Percentiles rank a stretch among this genome's conserved stretches.
phyloP scores from a whole-genome alignment of 163 green algal species.

The Picocystis sp. region DNA sequence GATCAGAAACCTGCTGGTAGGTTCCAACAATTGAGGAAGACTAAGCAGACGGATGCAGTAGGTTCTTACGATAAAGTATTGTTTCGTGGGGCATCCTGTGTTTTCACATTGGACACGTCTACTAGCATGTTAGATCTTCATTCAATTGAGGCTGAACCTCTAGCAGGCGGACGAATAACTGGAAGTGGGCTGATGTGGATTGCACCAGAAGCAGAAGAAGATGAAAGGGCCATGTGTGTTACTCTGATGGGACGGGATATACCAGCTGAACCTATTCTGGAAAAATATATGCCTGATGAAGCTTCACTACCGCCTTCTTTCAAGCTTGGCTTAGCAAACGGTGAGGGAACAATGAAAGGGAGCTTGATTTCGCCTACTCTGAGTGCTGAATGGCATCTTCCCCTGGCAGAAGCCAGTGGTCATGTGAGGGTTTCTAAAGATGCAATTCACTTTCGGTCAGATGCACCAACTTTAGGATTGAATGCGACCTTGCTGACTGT shows the following conservation, averaged over 20 bases:
- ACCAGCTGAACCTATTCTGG: conserved; percentile 30
- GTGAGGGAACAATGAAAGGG: conserved; percentile 41
- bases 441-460: conserved; percentile 3
- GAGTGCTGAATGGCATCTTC: conserved; percentile 18
- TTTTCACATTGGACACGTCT: conserved; percentile 74
- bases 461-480: conserved; percentile 2
- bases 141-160: conserved; percentile 37
- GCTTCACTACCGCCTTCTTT: conserved; percentile 23
- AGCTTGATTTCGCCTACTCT: conserved; percentile 44
- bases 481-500: conserved; percentile 3
- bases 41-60: neutral
- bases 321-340: conserved; percentile 24
- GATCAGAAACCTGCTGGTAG: too few relatives aligned
- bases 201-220: conserved; percentile 33
- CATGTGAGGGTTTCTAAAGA: conserved; percentile 11
- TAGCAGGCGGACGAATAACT: conserved; percentile 40
- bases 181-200: conserved; percentile 52
- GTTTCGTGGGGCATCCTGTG: conserved; percentile 20
- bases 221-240: conserved; percentile 45
- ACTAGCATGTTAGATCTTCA: conserved; percentile 59
- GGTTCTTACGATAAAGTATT: conserved; percentile 66
- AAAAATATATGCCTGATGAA: conserved; percentile 36
- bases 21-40: too few relatives aligned
- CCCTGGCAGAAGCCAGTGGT: conserved; percentile 13
- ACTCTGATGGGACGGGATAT: conserved; percentile 30